Evolutionary conservation across 176 grass and related monocot genomes (phyloP), one percentile per base, ranked within the genome.

Genomic region (Zea luxurians): DNA sequence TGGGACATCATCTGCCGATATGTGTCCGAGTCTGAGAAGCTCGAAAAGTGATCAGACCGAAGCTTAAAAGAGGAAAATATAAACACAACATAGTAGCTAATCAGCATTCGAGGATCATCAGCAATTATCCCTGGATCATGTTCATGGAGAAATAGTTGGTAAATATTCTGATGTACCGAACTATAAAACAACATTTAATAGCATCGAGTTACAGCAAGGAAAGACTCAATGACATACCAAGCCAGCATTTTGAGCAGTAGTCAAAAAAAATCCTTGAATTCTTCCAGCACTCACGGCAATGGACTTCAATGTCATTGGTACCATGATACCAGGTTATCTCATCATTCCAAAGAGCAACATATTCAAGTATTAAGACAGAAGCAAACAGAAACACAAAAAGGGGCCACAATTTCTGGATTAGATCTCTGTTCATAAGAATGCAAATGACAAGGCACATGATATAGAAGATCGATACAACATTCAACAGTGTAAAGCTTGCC

Each of bases 71-170:
- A 92, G 61, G 94, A 97, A 83, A 94, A 90, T 84, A 92, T 88
- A 83, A 97, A 97, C 80, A 97, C 94, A 69, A 88, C 69, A 48
- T 97, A 97, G 54, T 97, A 92, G 89, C 91, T 94, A 83, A 92
- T 66, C 46, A 97, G 83, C 87, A 97, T 86, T 90, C 94, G 85
- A 69, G 89, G 87, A 84, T 97, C 94, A 81, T 97, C 94, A 78
- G 89, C 85, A 80, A 86, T 94, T 64, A 88, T 7, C n/a, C 91
- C 94, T 97, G 72, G 74, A 78, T 91, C 64, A 88, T 53, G 77
- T 71, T 70, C 35, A 47, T 62, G 64, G 74, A 77, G 59, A 74
- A 60, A 78, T 60, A 48, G 36, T 61, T 37, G 27, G 48, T 74
- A 84, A 76, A 80, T 47, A 52, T 27, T 81, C 17, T 79, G 50